Evolutionary conservation across 2,329 filamentous ascomycete species (phyloP), one percentile per base, ranked within the genome.

Genomic region (Microascus cirrosus): DNA sequence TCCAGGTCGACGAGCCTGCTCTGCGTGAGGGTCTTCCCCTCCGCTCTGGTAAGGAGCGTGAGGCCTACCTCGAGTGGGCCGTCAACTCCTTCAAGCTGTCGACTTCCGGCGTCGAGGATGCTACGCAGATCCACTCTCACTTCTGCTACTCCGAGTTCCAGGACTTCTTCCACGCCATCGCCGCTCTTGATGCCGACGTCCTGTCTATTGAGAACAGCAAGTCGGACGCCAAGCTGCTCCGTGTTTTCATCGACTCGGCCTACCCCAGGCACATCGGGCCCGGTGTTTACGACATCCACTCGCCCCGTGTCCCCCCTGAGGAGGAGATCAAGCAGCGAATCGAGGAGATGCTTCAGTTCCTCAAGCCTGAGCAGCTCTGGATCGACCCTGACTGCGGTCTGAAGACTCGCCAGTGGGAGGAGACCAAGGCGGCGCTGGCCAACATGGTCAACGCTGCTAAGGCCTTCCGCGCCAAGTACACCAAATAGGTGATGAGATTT

Each of bases 91-190:
- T 99, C 91, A 91, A 90, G 74, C 90, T 99, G 65, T 86, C 93
- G 65, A 95, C 92, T 68, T 86, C 91, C 61, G 94, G 91, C 74
- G 93, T 99, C 61, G 79, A 91, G 78, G 90, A 99, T 76, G 89
- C 87, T 60, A 99, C 94, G 66, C 94, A 99, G 84, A 96, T 99
- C 75, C 94, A 99, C 87, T 96, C 92, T 63, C 94, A 99, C 83
- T 99, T 99, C 89, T 99, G 94, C 78, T 99, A 99, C 87, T 97
- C 94, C 57, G 94, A 99, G 84, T 99, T 99, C 90, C 94, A 99
- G 81, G 94, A 99, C 83, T 99, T 99, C 85, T 99, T 99, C 91
- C 90, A 97, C 79, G 94, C 94, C 78, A 99, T 99, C 68, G 90
- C 94, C 64, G 93, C 94, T 61, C 87, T 99, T 64, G 94, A 99